Evolutionary conservation across 495 filamentous ascomycete species (phyloP).

Genomic region (Thermothielavioides terrestris): DNA sequence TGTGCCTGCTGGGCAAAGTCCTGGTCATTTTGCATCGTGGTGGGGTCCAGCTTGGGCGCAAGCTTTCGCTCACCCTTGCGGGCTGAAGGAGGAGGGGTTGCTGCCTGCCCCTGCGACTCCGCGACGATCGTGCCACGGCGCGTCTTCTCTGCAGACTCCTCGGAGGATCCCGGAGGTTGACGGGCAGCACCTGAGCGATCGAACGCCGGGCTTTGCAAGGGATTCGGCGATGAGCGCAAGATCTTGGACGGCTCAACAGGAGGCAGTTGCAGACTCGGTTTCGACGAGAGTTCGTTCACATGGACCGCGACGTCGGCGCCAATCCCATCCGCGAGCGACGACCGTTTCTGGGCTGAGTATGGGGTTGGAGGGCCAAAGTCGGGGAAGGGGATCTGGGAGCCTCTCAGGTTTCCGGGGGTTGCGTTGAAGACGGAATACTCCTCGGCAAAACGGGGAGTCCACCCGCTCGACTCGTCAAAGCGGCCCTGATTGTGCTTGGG

Average conservation of each 20-base stretch:
- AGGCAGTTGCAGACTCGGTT: conserved; percentile 42
- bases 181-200: conserved; percentile 19
- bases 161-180: conserved; percentile 14
- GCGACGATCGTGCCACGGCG: conserved; percentile 29
- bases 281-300: conserved; percentile 51
- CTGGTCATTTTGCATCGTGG: conserved; percentile 47
- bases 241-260: conserved; percentile 50
- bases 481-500: conserved; percentile 45
- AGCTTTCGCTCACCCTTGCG: conserved; percentile 45
- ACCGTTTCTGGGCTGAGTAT: conserved; percentile 30
- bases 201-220: conserved; percentile 32
- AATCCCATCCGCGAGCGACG: conserved; percentile 31
- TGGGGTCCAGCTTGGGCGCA: conserved; percentile 40
- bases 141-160: conserved; percentile 31
- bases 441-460: conserved; percentile 49
- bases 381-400: conserved; percentile 31
- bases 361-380: conserved; percentile 30
- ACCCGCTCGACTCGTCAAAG: conserved; percentile 42
- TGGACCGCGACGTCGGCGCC: conserved; percentile 45
- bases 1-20: conserved; percentile 35
- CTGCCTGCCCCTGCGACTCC: conserved; percentile 36
- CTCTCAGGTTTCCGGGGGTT: conserved; percentile 44
- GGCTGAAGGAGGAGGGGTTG: conserved; percentile 44
- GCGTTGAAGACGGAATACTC: conserved; percentile 51
- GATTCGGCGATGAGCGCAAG: conserved; percentile 47